A percentile compares a stretch with the other conserved stretches of the same genome.
Conservation (phyloP, 176 grass and related monocot genomes). For the Triticum monococcum region DNA sequence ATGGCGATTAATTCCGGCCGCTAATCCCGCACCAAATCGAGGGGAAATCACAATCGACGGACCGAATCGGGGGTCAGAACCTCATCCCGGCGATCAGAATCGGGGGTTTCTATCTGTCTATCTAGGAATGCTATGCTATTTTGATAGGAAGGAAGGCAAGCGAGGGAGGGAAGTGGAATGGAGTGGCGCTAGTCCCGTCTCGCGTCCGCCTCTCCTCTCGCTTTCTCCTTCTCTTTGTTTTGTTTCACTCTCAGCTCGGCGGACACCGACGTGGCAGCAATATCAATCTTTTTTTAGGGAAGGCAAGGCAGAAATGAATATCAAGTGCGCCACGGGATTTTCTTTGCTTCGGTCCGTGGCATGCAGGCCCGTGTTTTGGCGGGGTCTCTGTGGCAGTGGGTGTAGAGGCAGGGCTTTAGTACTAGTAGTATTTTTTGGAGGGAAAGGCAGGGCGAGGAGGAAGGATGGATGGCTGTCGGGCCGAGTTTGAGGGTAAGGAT, state of each 20-base stretch:
- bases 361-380: rapidly evolving
- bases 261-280: background rate
- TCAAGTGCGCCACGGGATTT: background rate
- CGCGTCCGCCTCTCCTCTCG: slow-evolving; percentile 6
- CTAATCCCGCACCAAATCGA: background rate
- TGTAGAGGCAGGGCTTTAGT: background rate
- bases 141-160: background rate
- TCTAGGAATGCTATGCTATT: background rate
- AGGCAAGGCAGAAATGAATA: background rate
- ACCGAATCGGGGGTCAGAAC: background rate
- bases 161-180: background rate
- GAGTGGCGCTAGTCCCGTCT: background rate
- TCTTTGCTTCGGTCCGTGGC: background rate
- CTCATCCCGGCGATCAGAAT: background rate
- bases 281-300: too few species aligned
- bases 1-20: background rate
- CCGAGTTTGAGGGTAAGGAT: background rate
- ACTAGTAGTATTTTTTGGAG: background rate
- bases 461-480: slow-evolving; percentile 2
- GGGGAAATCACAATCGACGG: background rate
- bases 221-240: background rate
- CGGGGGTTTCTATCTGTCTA: background rate
- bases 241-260: background rate
- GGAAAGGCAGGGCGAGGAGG: background rate
- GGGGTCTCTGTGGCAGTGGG: background rate